Conservation (phyloP, 176 grass and related monocot species). For the Bonia amplexicaulis region DNA sequence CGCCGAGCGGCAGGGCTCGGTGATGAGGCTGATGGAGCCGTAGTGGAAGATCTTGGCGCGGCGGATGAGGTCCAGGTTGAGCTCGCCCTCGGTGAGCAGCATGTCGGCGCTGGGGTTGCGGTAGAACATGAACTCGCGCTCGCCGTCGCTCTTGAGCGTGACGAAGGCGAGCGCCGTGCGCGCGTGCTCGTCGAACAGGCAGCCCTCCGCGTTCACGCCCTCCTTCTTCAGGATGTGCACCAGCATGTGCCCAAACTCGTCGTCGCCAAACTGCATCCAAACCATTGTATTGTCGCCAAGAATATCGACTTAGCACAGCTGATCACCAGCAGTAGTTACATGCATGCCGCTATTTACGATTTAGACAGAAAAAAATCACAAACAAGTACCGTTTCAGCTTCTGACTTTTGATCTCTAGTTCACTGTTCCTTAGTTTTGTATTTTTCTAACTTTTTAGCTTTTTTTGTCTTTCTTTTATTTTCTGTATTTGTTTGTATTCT, state of each 20-base stretch:
- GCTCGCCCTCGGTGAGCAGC: conserved; percentile 78
- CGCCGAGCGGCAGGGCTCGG: conserved; percentile 66
- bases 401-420: too few species aligned
- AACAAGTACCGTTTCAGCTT: too few species aligned
- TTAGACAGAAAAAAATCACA: too few species aligned
- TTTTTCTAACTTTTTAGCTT: too few species aligned
- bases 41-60: conserved; percentile 82
- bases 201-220: conserved; percentile 54
- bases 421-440: too few species aligned
- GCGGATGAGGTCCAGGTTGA: conserved; percentile 68
- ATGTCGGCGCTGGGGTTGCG: conserved; percentile 99
- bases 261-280: conserved; percentile 61
- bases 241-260: conserved; percentile 93
- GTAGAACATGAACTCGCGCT: conserved; percentile 99
- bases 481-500: too few species aligned
- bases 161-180: conserved; percentile 89
- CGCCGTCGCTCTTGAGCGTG: conserved; percentile 57
- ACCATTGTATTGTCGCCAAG: too few species aligned
- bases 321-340: too few species aligned
- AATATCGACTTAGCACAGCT: too few species aligned
- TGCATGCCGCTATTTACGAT: too few species aligned
- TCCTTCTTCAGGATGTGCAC: conserved; percentile 82
- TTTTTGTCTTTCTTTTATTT: too few species aligned
- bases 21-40: conserved; percentile 85
- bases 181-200: conserved; percentile 67